A percentile compares a stretch with the other conserved stretches of the same genome.
Evolutionary conservation across 306 rosid species (phyloP).

Genomic region (Echinosophora koreensis): DNA sequence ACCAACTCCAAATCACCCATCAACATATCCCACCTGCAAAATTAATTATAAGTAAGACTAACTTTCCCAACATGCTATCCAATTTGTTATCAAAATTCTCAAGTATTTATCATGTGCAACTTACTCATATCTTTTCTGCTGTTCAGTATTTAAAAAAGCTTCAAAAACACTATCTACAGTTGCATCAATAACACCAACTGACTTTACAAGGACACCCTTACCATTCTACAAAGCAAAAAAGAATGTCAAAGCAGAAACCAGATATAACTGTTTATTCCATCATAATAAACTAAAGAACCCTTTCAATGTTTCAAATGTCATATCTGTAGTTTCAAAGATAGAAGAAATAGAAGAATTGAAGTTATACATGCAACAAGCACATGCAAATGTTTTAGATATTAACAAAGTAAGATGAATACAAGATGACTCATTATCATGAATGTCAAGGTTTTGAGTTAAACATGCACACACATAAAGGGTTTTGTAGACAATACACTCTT

Average conservation of each 20-base stretch:
- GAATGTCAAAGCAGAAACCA: slow-evolving; percentile 34
- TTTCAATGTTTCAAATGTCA: slow-evolving; percentile 1
- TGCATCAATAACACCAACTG: slow-evolving; percentile 87
- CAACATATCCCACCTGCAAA: slow-evolving; percentile 96
- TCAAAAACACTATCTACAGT: slow-evolving; percentile 83
- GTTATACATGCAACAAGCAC: background rate
- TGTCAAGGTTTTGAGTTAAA: background rate
- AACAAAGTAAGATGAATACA: background rate
- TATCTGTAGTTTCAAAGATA: slow-evolving; percentile 28
- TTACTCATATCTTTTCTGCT: slow-evolving; percentile 90
- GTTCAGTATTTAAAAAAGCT: slow-evolving; percentile 72
- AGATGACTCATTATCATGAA: background rate
- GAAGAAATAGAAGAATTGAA: background rate
- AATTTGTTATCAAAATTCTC: background rate
- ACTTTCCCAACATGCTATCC: background rate
- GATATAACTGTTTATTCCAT: background rate
- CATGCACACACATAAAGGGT: background rate
- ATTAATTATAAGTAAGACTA: slow-evolving; percentile 33
- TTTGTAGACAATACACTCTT: background rate
- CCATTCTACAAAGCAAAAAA: slow-evolving; percentile 68
- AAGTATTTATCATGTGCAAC: slow-evolving; percentile 42
- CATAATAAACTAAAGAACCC: background rate
- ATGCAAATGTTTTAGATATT: background rate
- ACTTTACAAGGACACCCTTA: slow-evolving; percentile 81
- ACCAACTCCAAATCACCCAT: slow-evolving; percentile 87